Conservation (phyloP, 75 land plant genomes). For the Cupressus sempervirens region DNA sequence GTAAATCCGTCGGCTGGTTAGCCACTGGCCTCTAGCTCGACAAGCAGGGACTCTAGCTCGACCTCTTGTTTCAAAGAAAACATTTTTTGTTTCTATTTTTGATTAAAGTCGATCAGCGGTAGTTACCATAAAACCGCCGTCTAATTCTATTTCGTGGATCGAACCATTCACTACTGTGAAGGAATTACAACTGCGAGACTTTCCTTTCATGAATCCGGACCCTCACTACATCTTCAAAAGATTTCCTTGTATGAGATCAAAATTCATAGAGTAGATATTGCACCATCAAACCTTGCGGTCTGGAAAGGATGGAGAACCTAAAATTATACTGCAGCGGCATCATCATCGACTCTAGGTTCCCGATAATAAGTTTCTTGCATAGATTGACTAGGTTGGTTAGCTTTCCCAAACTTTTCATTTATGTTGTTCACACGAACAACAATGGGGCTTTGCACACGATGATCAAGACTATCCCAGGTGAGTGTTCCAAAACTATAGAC, state of each 20-base stretch:
- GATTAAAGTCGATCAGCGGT: neutral
- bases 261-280: neutral
- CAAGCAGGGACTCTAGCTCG: too few species aligned
- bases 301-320: neutral
- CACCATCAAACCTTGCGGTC: neutral
- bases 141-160: neutral
- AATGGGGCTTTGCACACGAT: conserved; percentile 60
- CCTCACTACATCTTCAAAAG: neutral
- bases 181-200: neutral
- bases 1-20: too few species aligned
- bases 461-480: conserved; percentile 58
- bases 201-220: neutral
- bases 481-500: conserved; percentile 63
- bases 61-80: too few species aligned
- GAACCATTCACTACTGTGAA: neutral
- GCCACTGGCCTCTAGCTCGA: too few species aligned
- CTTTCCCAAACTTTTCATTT: neutral
- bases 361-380: too few species aligned
- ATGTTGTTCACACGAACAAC: conserved; percentile 37
- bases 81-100: too few species aligned
- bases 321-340: neutral
- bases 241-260: neutral
- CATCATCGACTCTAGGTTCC: neutral
- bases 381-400: too few species aligned
- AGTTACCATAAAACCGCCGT: neutral